phyloP scores from a whole-genome alignment of 2,329 filamentous ascomycete species.

The Cryphonectria radicalis region DNA sequence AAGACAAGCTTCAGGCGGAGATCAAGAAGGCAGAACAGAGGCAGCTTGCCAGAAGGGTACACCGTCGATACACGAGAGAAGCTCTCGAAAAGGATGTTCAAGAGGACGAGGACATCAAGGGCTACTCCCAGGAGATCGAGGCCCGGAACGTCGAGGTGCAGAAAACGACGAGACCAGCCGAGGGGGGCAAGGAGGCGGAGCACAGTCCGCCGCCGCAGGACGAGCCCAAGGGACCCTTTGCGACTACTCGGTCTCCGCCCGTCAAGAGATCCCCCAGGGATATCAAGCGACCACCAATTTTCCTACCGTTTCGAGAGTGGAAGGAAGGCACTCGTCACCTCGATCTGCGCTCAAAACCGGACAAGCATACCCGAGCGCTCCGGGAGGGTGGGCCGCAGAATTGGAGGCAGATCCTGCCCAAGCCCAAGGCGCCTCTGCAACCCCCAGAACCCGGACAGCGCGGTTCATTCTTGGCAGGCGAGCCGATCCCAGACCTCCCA shows the following conservation, averaged over 20 bases:
- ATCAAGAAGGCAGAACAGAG: background rate
- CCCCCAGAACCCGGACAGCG: background rate
- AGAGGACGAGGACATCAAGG: background rate
- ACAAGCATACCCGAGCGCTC: background rate
- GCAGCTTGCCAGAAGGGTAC: background rate
- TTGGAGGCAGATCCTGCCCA: background rate
- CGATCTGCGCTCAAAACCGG: background rate
- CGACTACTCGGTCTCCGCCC: background rate
- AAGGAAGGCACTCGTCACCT: conserved; percentile 12
- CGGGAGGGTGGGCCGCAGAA: background rate
- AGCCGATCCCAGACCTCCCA: background rate
- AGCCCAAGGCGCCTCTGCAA: background rate
- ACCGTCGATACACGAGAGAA: background rate
- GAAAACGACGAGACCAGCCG: background rate
- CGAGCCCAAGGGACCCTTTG: conserved; percentile 17
- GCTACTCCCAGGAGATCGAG: conserved; percentile 2
- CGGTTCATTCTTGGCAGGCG: background rate
- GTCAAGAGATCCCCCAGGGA: conserved; percentile 4
- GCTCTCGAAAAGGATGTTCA: background rate
- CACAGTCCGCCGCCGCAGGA: background rate
- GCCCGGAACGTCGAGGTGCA: conserved; percentile 14
- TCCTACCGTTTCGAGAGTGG: conserved; percentile 11
- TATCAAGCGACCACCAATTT: background rate
- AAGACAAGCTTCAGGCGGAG: conserved; percentile 2
- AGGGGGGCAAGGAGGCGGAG: background rate